Evolutionary conservation across 495 filamentous ascomycete species (phyloP).

Genomic region (Aspergillus funiculosus): DNA sequence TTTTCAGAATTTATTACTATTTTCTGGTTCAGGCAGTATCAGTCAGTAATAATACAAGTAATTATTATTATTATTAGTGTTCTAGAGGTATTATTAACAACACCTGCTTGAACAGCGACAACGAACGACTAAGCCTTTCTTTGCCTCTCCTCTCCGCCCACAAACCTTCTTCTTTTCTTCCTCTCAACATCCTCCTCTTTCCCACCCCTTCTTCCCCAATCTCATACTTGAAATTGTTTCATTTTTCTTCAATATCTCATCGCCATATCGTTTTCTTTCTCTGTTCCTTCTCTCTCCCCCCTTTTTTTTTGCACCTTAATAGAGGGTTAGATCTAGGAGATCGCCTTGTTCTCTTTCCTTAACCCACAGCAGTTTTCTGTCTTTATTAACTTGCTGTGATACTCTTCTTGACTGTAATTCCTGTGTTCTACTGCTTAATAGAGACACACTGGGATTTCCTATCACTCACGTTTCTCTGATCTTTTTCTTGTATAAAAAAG

Average conservation of each 20-base stretch:
- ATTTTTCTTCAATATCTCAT: conserved; percentile 34
- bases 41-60: too few species aligned
- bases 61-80: too few species aligned
- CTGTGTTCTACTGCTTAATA: conserved; percentile 18
- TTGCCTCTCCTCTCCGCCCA: conserved; percentile 28
- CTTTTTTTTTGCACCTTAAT: conserved; percentile 28
- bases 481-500: conserved; percentile 13
- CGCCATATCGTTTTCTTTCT: conserved; percentile 35
- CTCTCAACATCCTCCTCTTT: conserved; percentile 28
- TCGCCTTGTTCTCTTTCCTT: conserved; percentile 22
- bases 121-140: conserved; percentile 29
- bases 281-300: conserved; percentile 28
- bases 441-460: conserved; percentile 17
- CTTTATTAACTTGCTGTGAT: conserved; percentile 10
- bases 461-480: conserved; percentile 10
- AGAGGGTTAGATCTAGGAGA: conserved; percentile 29
- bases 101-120: conserved; percentile 2
- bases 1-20: too few species aligned
- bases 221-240: conserved; percentile 16
- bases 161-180: conserved; percentile 28
- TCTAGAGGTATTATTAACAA: too few species aligned
- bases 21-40: too few species aligned
- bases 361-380: conserved; percentile 16
- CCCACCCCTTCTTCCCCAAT: conserved; percentile 23
- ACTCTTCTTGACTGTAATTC: conserved; percentile 8